A percentile compares a stretch with the other conserved stretches of the same genome.
These are phyloP conservation scores for Fusarium foetens DNA, from an alignment of 2,329 filamentous ascomycete genomes.

Conservation along the genomic window DNA sequence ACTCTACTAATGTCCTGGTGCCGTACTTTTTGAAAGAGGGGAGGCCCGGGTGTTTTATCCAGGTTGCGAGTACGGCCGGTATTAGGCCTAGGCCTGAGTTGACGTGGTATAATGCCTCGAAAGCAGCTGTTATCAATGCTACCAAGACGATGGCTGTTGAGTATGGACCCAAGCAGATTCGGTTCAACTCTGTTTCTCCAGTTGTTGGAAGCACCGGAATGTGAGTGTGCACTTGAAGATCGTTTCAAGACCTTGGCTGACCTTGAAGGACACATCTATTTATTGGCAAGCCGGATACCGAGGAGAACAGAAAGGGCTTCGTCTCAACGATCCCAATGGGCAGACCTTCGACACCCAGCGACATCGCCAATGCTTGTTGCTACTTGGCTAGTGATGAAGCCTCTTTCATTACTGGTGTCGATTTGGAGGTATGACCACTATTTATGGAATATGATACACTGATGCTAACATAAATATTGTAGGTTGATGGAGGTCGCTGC, in stretches of 20 bases:
- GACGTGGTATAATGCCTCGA: slow-evolving; percentile 77
- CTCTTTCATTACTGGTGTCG: slow-evolving; percentile 76
- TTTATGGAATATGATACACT: accelerated
- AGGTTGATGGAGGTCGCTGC: slow-evolving; percentile 22
- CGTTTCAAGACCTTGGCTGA: too few species aligned
- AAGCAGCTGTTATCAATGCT: slow-evolving; percentile 72
- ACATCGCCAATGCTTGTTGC: slow-evolving; percentile 76
- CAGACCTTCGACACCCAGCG: slow-evolving; percentile 52
- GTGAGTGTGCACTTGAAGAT: not conserved
- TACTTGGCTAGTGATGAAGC: slow-evolving; percentile 79
- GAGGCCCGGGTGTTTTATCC: slow-evolving; percentile 69
- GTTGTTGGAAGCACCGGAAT: slow-evolving; percentile 61
- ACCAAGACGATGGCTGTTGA: slow-evolving; percentile 73
- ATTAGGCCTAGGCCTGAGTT: slow-evolving; percentile 67
- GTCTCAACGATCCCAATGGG: slow-evolving; percentile 64
- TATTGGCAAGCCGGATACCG: slow-evolving; percentile 70
- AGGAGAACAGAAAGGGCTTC: slow-evolving; percentile 67
- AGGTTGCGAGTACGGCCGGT: slow-evolving; percentile 72
- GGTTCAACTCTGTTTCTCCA: slow-evolving; percentile 79
- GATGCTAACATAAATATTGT: not conserved
- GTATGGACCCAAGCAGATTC: slow-evolving; percentile 76
- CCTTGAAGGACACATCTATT: slow-evolving; percentile 50
- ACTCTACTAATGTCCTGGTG: slow-evolving; percentile 67
- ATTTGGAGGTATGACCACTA: slow-evolving; percentile 60
- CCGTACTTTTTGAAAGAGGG: slow-evolving; percentile 68